Evolutionary conservation across 2,329 filamentous ascomycete species (phyloP).

Genomic region (Ophiobolus disseminans): DNA sequence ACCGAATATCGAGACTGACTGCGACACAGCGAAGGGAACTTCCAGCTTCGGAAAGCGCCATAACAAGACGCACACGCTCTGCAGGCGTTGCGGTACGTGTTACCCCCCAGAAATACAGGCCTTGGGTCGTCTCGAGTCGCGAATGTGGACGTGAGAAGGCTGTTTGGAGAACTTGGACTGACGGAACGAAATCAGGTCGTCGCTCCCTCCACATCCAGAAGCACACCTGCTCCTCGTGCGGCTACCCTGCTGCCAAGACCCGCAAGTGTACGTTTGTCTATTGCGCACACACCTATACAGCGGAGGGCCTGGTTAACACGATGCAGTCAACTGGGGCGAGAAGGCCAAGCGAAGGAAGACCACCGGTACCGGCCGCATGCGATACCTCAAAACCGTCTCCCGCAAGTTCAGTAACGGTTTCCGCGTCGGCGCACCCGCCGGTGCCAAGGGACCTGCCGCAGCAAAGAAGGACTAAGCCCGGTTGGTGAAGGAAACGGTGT

Average conservation of each 20-base stretch:
- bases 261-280: slow-evolving; percentile 88
- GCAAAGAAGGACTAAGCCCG: slow-evolving; percentile 30
- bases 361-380: slow-evolving; percentile 94
- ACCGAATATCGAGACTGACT: slow-evolving; percentile 53
- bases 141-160: neutral
- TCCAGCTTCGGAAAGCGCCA: slow-evolving; percentile 81
- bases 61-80: slow-evolving; percentile 98
- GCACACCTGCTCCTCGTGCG: slow-evolving; percentile 95
- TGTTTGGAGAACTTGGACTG: slow-evolving; percentile 42
- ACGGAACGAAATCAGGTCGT: slow-evolving; percentile 67
- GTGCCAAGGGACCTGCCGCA: slow-evolving; percentile 69
- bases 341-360: slow-evolving; percentile 99
- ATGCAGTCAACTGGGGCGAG: slow-evolving; percentile 96
- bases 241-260: slow-evolving; percentile 96
- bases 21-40: slow-evolving; percentile 71
- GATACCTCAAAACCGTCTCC: slow-evolving; percentile 90
- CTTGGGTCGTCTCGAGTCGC: neutral
- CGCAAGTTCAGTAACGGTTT: slow-evolving; percentile 98
- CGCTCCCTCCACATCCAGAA: slow-evolving; percentile 99
- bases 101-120: slow-evolving; percentile 13
- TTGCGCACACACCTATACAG: slow-evolving; percentile 5
- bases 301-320: slow-evolving; percentile 32
- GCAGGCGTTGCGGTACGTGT: slow-evolving; percentile 95
- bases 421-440: slow-evolving; percentile 87
- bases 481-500: slow-evolving; percentile 23